Base-by-base conservation (phyloP, 768 basidiomycete species). In the Auricularia sp. region DNA sequence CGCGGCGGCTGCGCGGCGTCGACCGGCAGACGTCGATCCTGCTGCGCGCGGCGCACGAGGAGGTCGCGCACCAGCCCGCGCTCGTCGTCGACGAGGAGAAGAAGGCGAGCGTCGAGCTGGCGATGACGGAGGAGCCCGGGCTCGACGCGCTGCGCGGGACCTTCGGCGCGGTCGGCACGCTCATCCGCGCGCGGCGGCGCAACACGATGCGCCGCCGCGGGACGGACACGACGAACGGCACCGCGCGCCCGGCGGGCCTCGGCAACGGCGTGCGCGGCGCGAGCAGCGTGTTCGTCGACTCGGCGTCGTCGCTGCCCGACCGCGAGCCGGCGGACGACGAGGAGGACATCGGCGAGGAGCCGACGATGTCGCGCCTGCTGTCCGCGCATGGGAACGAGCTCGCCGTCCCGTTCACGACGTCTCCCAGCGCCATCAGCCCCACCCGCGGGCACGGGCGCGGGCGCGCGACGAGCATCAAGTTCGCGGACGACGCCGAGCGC, bases 11-110 rank as follows among this genome's bases (percentile, higher is more conserved):
- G 62, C 66, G 67, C 36, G 70, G 72, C 60, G 74, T 82, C 35
- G 81, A 81, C 66, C 71, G 79, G 18, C 69, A 74, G 43, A 75
- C 77, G 4, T 79, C 79, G 0, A 74, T 81, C 29, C 72, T 82
- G 33, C 73, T 82, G 51, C 69, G 74, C 53, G 80, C 80, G 21
- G 68, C 76, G 2, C 70, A 71, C n/a, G 68, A 72, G 47, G 72
- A 74, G 7, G 73, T 75, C 18, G 76, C 77, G 54, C 72, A 76
- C 8, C 66, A 63, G 18, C 76, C 71, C n/a, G 71, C 75, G 14
- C 62, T 64, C 21, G 75, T 34, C 54, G 34, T 63, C n/a, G 66
- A 66, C 47, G 39, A 36, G 29, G 63, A 66, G 35, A 63, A 64
- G 12, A 56, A 64, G 36, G 60, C 61, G 29, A 61, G 51, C 43